phyloP scores from a whole-genome alignment of 495 filamentous ascomycete genomes.

The Neurospora sp. region DNA sequence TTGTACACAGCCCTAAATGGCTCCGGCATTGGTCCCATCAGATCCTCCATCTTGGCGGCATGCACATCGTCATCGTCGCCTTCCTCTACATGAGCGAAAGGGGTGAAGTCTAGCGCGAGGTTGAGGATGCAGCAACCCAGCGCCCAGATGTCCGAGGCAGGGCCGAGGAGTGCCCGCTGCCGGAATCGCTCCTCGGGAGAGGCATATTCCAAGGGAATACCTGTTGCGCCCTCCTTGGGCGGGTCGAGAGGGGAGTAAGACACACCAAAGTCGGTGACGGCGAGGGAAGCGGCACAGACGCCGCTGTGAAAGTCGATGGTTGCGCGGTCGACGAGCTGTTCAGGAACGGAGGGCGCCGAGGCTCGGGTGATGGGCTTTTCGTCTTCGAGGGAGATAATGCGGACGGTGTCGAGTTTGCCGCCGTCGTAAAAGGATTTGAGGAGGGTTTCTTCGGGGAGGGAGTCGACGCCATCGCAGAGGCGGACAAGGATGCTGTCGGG shows the following conservation, averaged over 20 bases:
- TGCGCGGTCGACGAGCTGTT: conserved; percentile 9
- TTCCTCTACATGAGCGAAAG: background rate
- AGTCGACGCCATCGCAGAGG: conserved; percentile 13
- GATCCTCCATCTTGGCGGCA: conserved; percentile 3
- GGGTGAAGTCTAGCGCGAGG: background rate
- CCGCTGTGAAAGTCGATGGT: background rate
- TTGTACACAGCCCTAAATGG: background rate
- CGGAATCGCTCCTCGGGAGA: conserved; percentile 15
- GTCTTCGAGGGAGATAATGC: conserved; percentile 1
- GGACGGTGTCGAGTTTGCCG: background rate
- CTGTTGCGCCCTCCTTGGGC: background rate
- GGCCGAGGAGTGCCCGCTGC: background rate
- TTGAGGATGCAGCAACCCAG: conserved; percentile 13
- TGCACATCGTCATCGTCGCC: background rate
- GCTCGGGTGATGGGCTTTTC: background rate
- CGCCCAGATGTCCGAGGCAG: conserved; percentile 15
- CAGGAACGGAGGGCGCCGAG: conserved; percentile 6
- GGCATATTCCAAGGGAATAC: conserved; percentile 9
- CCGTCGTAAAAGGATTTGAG: background rate
- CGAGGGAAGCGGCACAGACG: conserved; percentile 4
- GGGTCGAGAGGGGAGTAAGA: conserved; percentile 5
- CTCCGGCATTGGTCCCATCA: conserved; percentile 11
- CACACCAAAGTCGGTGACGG: conserved; percentile 21
- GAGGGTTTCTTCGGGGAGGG: conserved; percentile 6
- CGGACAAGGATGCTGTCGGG: conserved; percentile 15